Evolutionary conservation across 2,329 filamentous ascomycete species (phyloP), one percentile per base, ranked within the genome.

Genomic region (Myriosclerotinia duriaeana): DNA sequence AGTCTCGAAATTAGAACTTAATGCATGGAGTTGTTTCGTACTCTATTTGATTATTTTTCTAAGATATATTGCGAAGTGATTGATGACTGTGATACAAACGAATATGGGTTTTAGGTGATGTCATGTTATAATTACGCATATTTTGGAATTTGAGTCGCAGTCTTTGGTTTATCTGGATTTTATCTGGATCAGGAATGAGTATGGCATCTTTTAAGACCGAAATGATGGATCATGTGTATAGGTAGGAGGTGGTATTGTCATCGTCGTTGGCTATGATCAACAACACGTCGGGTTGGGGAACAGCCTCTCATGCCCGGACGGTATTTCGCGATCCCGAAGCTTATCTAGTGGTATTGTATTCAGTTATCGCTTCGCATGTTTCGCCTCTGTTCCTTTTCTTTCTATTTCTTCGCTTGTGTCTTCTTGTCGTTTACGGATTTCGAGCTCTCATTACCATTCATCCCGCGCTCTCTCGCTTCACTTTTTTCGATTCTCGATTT

Each of bases 1-100:
- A 55, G 61, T 64, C 50, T 64, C 52, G 50, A 55, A 42, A 40
- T 26, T 17, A 50, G 14, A 46, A 36, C 26, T 55, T 46, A 34
- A 55, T 56, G 50, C 22, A 64, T 54, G 26, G 20, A 22, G 34
- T 40, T 61, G 5, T 38, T 61, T 50, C 44, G n/a, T 22, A 38
- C n/a, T 7, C 26, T 38, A 22, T 20, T 30, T 38, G 14, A 38
- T 50, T 40, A 14, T 9, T 3, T 7, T 20, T 2, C n/a, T 12
- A 0, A 34, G 30, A 34, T 40, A 20, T 61, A 5, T 30, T 30
- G n/a, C 4, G 34, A 38, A 38, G 20, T 38, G 14, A 17, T 61
- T 22, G 2, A 20, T 38, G n/a, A 20, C 14, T 50, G 44, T 20
- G 58, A 20, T 20, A 38, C 5, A 34, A 34, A 34, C 30, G 48